phyloP scores from a whole-genome alignment of 2,329 filamentous ascomycete species.

The Pseudopyrenochaeta lycopersici region DNA sequence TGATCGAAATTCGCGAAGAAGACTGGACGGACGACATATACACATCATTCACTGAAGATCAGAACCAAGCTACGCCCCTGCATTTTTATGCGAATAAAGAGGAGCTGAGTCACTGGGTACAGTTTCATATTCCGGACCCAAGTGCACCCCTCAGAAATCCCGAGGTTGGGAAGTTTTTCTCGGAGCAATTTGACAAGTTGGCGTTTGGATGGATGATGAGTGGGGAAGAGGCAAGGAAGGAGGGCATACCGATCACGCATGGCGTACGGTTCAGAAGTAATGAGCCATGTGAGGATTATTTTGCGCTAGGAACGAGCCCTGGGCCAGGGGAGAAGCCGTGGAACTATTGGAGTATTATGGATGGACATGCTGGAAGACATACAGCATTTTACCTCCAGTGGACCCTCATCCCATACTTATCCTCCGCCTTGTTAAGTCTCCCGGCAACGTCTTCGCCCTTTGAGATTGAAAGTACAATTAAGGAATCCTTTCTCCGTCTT shows the following conservation, averaged over 20 bases:
- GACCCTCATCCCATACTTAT: slow-evolving; percentile 56
- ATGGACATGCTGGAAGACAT: slow-evolving; percentile 60
- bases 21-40: slow-evolving; percentile 33
- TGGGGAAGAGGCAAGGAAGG: slow-evolving; percentile 30
- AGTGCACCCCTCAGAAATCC: slow-evolving; percentile 29
- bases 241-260: slow-evolving; percentile 43
- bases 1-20: slow-evolving; percentile 25
- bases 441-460: slow-evolving; percentile 51
- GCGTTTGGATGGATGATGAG: slow-evolving; percentile 39
- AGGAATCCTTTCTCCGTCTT: slow-evolving; percentile 64
- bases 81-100: slow-evolving; percentile 39
- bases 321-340: slow-evolving; percentile 40
- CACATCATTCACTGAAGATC: slow-evolving; percentile 25
- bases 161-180: slow-evolving; percentile 26
- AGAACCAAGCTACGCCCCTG: slow-evolving; percentile 24
- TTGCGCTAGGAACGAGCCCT: slow-evolving; percentile 36
- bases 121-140: slow-evolving; percentile 34
- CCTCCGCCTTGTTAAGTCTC: slow-evolving; percentile 45
- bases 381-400: slow-evolving; percentile 54
- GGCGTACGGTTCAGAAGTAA: slow-evolving; percentile 42
- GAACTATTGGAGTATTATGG: slow-evolving; percentile 57
- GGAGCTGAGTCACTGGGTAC: slow-evolving; percentile 36
- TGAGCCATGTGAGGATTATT: slow-evolving; percentile 45
- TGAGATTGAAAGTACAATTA: slow-evolving; percentile 64
- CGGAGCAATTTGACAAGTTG: slow-evolving; percentile 35